Base-by-base conservation (phyloP, 2,329 filamentous ascomycete species). In the Diaporthe vaccinii region DNA sequence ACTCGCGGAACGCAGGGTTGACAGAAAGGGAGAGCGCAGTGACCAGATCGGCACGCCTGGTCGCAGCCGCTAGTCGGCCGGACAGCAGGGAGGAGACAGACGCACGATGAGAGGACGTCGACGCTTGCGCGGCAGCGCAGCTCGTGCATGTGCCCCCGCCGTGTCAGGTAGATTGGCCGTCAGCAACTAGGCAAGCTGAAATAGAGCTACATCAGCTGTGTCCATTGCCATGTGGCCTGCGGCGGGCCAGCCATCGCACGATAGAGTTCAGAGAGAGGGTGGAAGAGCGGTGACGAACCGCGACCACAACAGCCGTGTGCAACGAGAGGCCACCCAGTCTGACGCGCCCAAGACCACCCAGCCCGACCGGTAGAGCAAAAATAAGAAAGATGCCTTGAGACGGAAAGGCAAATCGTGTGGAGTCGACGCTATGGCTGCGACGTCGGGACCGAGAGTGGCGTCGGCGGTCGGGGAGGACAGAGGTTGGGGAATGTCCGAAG, bases 401-500 rank as follows among this genome's bases (percentile, higher is more conserved):
- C 25, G 51, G 3, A 46, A 71, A 31, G 28, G 36, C n/a, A 46
- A 44, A 31, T 25, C 9, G 49, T 41, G 34, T 57, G 36, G 51
- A 68, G 62, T 57, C 36, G n/a, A 57, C 22, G 67, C 51, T 25
- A 46, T 70, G 67, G 53, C 67, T 59, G 53, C 20, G 34, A 17
- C 51, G 28, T 67, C 74, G 75, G 75, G 72, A 72, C 73, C 74
- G 61, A 71, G 72, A 44, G n/a, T 51, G 31, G 44, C 39, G 69
- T 58, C 49, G 68, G 62, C 61, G 57, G 53, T 76, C 59, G 74
- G 74, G 72, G 72, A 71, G 74, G 74, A 75, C 62, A 69, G 57
- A 59, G 36, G 51, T 77, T 80, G 79, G 79, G 80, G 80, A 78
- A 80, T 77, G 78, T 80, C 80, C 80, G 80, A 76, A 25, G 73